These are phyloP conservation scores for Thelonectria discophora DNA, from an alignment of 2,329 filamentous ascomycete genomes.

Conservation along the genomic window DNA sequence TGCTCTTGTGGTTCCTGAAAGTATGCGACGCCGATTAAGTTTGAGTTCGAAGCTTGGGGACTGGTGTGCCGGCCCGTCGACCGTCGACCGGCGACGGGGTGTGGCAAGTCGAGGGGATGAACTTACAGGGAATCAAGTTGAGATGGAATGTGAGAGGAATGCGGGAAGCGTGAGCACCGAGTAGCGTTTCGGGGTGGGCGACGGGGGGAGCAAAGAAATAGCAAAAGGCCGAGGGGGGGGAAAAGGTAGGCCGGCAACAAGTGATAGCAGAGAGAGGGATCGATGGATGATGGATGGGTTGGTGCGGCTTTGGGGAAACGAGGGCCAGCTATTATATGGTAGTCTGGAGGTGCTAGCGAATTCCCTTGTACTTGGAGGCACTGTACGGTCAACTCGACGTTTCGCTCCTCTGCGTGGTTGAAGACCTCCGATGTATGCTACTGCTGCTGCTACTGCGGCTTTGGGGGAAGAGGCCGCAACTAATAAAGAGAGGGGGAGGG, in stretches of 20 bases:
- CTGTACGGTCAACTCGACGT: no score
- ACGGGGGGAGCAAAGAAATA: conserved; percentile 77
- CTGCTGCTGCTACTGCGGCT: neutral
- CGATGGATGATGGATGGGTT: conserved; percentile 8
- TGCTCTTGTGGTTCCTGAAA: neutral
- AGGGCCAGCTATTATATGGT: conserved; percentile 1
- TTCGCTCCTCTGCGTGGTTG: no score
- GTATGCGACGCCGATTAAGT: neutral
- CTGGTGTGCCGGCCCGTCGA: neutral
- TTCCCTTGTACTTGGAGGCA: conserved; percentile 5
- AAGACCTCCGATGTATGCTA: neutral
- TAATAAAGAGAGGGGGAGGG: neutral
- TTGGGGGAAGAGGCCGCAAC: conserved; percentile 4
- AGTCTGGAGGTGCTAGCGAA: no score
- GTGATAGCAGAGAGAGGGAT: conserved; percentile 87
- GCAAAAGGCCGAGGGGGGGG: neutral
- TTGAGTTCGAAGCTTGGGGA: neutral
- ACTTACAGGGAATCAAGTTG: neutral
- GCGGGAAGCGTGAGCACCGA: conserved; percentile 20
- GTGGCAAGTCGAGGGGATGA: neutral
- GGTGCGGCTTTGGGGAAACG: conserved; percentile 4
- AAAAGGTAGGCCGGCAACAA: conserved; percentile 62
- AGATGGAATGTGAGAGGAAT: conserved; percentile 22
- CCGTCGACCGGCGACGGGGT: neutral
- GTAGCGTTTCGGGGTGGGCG: conserved; percentile 60